Evolutionary conservation across 352 stramenopile species (phyloP).

Genomic region (Phytopythium boreale): DNA sequence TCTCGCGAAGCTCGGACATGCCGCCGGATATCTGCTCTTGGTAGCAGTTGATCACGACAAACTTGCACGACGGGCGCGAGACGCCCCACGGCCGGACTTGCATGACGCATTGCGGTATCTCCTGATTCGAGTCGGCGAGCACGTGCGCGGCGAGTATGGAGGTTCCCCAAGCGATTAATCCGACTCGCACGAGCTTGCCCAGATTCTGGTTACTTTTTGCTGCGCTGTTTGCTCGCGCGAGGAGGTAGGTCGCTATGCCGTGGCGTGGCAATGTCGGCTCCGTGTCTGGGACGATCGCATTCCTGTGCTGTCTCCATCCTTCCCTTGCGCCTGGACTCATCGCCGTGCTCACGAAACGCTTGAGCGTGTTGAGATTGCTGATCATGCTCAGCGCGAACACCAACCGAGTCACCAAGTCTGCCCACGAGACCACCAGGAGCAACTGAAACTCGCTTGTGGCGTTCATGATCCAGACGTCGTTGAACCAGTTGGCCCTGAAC

Average conservation of each 20-base stretch:
- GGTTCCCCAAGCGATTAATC: conserved; percentile 4
- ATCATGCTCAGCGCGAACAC: conserved; percentile 28
- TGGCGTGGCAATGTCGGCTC: conserved; percentile 2
- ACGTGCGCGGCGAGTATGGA: neutral
- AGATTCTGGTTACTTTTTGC: neutral
- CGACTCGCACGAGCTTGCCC: neutral
- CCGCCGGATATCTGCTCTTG: neutral
- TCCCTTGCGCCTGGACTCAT: neutral
- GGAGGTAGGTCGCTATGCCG: neutral
- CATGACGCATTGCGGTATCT: conserved; percentile 22
- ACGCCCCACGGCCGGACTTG: conserved; percentile 34
- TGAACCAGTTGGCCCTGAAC: conserved; percentile 33
- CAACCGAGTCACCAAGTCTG: conserved; percentile 17
- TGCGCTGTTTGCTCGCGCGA: neutral
- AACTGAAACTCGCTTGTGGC: conserved; percentile 45
- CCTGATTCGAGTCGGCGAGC: neutral
- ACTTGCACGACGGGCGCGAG: conserved; percentile 25
- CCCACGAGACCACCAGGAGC: conserved; percentile 29
- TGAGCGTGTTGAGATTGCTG: conserved; percentile 30
- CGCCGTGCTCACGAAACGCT: conserved; percentile 14
- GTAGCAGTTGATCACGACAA: conserved; percentile 34
- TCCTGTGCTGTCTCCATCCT: conserved; percentile 2
- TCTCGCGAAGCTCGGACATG: conserved; percentile 4
- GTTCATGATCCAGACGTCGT: conserved; percentile 36
- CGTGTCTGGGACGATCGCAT: conserved; percentile 4